phyloP scores from a whole-genome alignment of 495 filamentous ascomycete genomes.

The Neurospora sp. region DNA sequence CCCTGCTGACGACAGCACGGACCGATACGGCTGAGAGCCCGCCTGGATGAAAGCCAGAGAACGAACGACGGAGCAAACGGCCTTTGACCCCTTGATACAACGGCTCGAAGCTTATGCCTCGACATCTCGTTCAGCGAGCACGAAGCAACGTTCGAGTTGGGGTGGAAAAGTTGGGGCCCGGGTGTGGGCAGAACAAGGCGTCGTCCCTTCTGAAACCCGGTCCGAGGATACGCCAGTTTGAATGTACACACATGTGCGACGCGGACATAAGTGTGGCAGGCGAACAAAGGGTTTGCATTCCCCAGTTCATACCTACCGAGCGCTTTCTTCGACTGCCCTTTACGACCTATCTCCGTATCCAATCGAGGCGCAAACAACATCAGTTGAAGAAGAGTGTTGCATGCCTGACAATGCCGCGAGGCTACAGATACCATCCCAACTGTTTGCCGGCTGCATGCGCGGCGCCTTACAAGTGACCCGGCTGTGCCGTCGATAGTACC shows the following conservation, averaged over 20 bases:
- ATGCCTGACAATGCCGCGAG: background rate
- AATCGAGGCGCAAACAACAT: background rate
- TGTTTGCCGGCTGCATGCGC: background rate
- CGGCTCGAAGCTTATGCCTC: background rate
- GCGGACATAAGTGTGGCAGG: background rate
- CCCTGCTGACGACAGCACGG: background rate
- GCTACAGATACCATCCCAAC: background rate
- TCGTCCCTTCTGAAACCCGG: conserved; percentile 3
- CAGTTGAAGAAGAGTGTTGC: background rate
- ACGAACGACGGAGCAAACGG: background rate
- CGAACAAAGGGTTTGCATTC: background rate
- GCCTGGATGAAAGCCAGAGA: background rate
- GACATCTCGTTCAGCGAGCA: background rate
- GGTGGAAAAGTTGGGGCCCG: background rate
- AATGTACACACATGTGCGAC: background rate
- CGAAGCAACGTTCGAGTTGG: background rate
- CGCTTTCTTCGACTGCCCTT: background rate
- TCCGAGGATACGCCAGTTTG: background rate
- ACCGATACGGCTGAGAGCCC: background rate
- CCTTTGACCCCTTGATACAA: background rate
- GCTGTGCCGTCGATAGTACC: background rate
- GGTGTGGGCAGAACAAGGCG: conserved; percentile 1
- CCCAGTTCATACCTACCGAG: background rate
- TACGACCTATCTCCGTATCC: background rate
- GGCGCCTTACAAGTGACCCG: background rate